Evolutionary conservation across 2,329 filamentous ascomycete genomes (phyloP).

Genomic region (Trichoderma sp.): DNA sequence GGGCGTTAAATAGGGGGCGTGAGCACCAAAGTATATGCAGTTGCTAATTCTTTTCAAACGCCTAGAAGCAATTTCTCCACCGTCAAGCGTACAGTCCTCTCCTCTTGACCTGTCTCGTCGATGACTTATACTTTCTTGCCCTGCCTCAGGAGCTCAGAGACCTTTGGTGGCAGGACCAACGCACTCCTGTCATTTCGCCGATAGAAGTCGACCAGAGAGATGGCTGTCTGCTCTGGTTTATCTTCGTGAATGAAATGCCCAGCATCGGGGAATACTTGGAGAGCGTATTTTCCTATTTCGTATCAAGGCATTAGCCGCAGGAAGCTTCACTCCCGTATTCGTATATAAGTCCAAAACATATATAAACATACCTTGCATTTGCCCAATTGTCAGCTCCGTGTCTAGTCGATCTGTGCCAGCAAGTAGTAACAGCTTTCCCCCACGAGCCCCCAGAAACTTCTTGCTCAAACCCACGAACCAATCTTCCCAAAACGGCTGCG

Average conservation of each 20-base stretch:
- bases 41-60: slow-evolving; percentile 2
- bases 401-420: slow-evolving; percentile 89
- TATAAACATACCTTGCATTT: slow-evolving; percentile 79
- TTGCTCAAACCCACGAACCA: slow-evolving; percentile 88
- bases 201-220: slow-evolving; percentile 85
- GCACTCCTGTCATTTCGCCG: slow-evolving; percentile 83
- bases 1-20: neutral
- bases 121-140: slow-evolving; percentile 56
- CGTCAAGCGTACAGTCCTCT: neutral
- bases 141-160: slow-evolving; percentile 67
- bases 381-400: slow-evolving; percentile 89
- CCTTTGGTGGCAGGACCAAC: slow-evolving; percentile 87
- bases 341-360: neutral
- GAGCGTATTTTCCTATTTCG: slow-evolving; percentile 76
- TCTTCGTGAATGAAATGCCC: slow-evolving; percentile 98
- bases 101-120: too few relatives aligned
- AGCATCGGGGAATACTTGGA: slow-evolving; percentile 91
- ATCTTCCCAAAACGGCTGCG: slow-evolving; percentile 87
- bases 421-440: slow-evolving; percentile 80
- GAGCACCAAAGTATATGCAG: neutral
- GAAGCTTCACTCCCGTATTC: neutral
- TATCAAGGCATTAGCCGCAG: neutral
- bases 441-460: slow-evolving; percentile 79
- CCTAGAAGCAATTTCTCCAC: neutral
- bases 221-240: slow-evolving; percentile 83